These are phyloP conservation scores for Arabidopsis arenosa DNA, from an alignment of 345 rosid species.

Conservation along the genomic window DNA sequence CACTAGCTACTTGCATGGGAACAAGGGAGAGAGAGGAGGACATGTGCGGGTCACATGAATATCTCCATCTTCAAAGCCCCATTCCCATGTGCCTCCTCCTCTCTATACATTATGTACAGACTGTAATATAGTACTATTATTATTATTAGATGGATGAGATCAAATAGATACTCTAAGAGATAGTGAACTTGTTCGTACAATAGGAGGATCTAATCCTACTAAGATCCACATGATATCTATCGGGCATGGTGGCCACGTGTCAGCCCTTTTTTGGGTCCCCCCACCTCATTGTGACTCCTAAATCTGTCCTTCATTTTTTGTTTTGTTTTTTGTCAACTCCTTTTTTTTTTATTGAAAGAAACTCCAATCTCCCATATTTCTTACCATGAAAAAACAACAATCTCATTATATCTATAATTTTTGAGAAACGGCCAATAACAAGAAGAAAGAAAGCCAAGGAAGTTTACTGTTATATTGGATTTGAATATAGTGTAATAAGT, in stretches of 20 bases:
- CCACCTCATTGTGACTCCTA: conserved; percentile 5
- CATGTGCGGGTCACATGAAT: conserved; percentile 43
- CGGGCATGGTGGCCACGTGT: conserved; percentile 6
- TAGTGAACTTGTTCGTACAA: conserved; percentile 17
- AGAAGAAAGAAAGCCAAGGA: not conserved
- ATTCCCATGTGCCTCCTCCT: conserved; percentile 30
- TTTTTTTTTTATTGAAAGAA: not conserved
- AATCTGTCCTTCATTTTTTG: not conserved
- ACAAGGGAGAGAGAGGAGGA: conserved; percentile 21
- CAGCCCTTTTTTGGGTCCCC: not conserved
- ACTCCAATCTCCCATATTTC: not conserved
- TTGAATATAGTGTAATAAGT: not conserved
- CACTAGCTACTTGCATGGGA: conserved; percentile 29
- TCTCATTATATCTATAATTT: not conserved
- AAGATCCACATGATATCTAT: conserved; percentile 20
- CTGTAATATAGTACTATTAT: not conserved
- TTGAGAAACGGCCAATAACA: not conserved
- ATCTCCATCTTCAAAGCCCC: conserved; percentile 34
- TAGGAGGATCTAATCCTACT: conserved; percentile 22
- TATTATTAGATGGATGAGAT: conserved; percentile 6
- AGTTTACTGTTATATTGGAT: conserved; percentile 13
- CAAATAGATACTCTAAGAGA: conserved; percentile 14
- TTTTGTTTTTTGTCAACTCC: not conserved
- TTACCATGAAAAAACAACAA: not conserved
- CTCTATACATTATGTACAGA: not conserved